Evolutionary conservation across 108 stramenopile genomes (phyloP), one percentile per base, ranked within the genome.

Genomic region (Aurantiochytrium sp.): DNA sequence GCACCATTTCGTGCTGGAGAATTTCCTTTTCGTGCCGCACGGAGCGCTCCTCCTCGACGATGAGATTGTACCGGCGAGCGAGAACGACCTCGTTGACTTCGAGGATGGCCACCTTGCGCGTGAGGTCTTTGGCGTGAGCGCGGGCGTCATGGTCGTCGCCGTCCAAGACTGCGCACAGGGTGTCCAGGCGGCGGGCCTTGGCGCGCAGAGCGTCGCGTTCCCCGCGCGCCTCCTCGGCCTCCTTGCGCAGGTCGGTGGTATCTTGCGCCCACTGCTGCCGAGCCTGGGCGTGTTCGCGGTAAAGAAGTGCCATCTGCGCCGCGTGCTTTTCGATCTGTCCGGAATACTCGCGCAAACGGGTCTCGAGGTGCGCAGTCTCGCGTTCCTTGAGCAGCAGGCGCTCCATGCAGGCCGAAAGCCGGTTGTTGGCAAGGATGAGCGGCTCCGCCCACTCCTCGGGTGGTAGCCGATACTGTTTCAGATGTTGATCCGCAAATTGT

Each of bases 401-500:
- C 87, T 93, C 92, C 41, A 93, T 69, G 52, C 91, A 91, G 32
- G 88, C 90, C 27, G 91, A 54, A n/a, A 93, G 91, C 86, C 91
- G 91, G 4, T 45, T 88, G 87, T 89, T 90, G 21, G 90, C 45
- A 12, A 92, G 87, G 27, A 87, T 55, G 37, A 92, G 87, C 53
- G 91, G 90, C 42, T 89, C 90, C 41, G 92, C 89, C 92, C 92
- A 93, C 55, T 93, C 92, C 69, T 92, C 92, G 2, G 92, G 91
- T 34, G 92, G 92, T 22, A 93, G 89, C 22, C 87, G 68, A 39
- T 91, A 87, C 37, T 55, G 45, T 30, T 81, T 86, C 4, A 93
- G 73, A 12, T 87, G 87, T 36, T 85, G 34, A 24, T 52, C 54
- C 36, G 89, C 88, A 15, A 90, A 48, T 37, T 85, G 68, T 52